A percentile compares a stretch with the other conserved stretches of the same genome.
phyloP scores from a whole-genome alignment of 768 basidiomycete genomes.

The Rhodotorula babjevae region DNA sequence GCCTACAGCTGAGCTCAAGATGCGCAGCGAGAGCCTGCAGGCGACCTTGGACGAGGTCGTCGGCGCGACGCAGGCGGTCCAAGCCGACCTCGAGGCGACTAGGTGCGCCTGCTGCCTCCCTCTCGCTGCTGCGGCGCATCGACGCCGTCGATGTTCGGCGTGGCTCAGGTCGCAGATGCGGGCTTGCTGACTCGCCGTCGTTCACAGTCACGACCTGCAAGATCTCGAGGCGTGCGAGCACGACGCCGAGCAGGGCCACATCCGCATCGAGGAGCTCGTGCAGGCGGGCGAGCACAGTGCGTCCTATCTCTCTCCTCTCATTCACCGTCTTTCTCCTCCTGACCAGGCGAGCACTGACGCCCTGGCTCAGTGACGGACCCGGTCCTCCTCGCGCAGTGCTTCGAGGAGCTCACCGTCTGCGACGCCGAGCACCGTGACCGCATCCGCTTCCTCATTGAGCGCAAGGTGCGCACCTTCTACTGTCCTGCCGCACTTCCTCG shows the following conservation, averaged over 20 bases:
- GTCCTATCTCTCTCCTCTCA: not conserved
- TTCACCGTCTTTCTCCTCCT: no score
- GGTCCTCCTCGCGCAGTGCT: constrained; percentile 23
- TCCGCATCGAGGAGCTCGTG: constrained; percentile 36
- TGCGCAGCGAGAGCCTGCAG: constrained; percentile 21
- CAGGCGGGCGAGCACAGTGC: constrained; percentile 17
- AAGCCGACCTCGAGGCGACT: constrained; percentile 35
- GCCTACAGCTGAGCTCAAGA: constrained; percentile 25
- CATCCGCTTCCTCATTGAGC: constrained; percentile 41
- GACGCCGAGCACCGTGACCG: constrained; percentile 40
- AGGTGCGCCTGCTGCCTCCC: constrained; percentile 3
- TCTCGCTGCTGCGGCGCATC: no score
- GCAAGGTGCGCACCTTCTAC: constrained; percentile 29
- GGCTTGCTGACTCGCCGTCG: not conserved
- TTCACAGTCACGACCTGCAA: constrained; percentile 27
- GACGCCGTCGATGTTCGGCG: no score
- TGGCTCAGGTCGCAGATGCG: no score
- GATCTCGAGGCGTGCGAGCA: constrained; percentile 42
- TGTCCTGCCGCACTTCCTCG: not conserved
- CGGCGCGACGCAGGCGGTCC: constrained; percentile 25
- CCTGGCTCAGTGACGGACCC: constrained; percentile 22
- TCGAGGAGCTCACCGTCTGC: constrained; percentile 33
- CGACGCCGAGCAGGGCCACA: constrained; percentile 34
- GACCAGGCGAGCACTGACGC: no score
- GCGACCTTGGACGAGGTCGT: constrained; percentile 26